Evolutionary conservation across 2,329 filamentous ascomycete species (phyloP).

Genomic region (Trichoderma breve): DNA sequence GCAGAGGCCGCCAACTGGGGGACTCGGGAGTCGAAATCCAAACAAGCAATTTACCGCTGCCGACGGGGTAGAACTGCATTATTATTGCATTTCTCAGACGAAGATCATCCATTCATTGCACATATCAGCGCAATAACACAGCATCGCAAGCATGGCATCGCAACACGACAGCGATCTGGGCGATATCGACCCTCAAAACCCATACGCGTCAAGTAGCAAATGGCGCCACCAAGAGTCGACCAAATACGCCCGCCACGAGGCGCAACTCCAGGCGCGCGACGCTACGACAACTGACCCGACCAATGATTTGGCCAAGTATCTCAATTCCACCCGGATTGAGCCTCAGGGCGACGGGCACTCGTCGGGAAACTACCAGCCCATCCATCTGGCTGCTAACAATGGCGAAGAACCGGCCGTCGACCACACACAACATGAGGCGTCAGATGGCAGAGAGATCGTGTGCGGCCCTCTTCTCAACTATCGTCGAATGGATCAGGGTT

Average conservation of each 20-base stretch:
- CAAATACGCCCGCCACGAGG: slow-evolving; percentile 52
- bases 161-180: slow-evolving; percentile 24
- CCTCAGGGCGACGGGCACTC: slow-evolving; percentile 34
- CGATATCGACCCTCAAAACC: slow-evolving; percentile 45
- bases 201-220: slow-evolving; percentile 54
- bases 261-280: slow-evolving; percentile 28
- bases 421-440: slow-evolving; percentile 23
- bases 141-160: slow-evolving; percentile 24
- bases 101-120: background rate
- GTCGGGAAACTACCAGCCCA: slow-evolving; percentile 44
- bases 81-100: background rate
- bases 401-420: slow-evolving; percentile 23
- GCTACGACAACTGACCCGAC: slow-evolving; percentile 40
- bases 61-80: background rate
- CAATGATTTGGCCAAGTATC: slow-evolving; percentile 53
- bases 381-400: slow-evolving; percentile 44
- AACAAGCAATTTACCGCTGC: background rate
- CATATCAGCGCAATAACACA: background rate
- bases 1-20: slow-evolving; percentile 11
- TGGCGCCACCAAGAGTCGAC: slow-evolving; percentile 66
- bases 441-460: slow-evolving; percentile 59
- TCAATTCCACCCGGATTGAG: slow-evolving; percentile 54
- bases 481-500: slow-evolving; percentile 66
- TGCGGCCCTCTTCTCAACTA: slow-evolving; percentile 78
- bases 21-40: background rate